phyloP scores from a whole-genome alignment of 805 yeast species.

The Hanseniaspora nectarophila region DNA sequence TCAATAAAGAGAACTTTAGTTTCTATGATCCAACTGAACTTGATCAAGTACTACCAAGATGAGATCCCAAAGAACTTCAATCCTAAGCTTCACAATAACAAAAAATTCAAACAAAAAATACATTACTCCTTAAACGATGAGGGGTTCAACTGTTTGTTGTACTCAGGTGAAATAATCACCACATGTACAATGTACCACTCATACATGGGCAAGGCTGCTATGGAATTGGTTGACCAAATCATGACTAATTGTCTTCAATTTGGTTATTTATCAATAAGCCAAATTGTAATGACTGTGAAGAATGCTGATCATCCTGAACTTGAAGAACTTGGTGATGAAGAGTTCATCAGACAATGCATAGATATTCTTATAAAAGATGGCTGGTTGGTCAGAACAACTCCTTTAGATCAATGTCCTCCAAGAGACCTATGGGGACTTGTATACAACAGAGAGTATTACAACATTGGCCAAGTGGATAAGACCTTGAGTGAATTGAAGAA shows the following conservation, averaged over 20 bases:
- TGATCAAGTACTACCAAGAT: constrained; percentile 40
- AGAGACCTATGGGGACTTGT: constrained; percentile 33
- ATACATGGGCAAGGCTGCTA: constrained; percentile 14
- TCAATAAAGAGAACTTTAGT: constrained; percentile 57
- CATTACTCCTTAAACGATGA: constrained; percentile 51
- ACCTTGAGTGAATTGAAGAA: constrained; percentile 45
- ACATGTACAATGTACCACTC: constrained; percentile 35
- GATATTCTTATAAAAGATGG: constrained; percentile 35
- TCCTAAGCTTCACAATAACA: constrained; percentile 9
- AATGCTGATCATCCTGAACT: not conserved
- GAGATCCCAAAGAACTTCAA: constrained; percentile 12
- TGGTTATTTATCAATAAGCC: constrained; percentile 5
- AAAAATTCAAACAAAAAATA: constrained; percentile 23
- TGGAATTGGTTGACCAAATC: constrained; percentile 18
- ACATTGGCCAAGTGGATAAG: constrained; percentile 29
- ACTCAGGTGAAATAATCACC: constrained; percentile 64
- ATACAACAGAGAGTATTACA: constrained; percentile 32
- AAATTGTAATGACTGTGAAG: constrained; percentile 13
- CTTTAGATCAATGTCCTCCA: constrained; percentile 28
- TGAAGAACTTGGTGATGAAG: constrained; percentile 1
- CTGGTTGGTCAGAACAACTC: constrained; percentile 40
- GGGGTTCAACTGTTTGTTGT: constrained; percentile 53
- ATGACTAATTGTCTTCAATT: constrained; percentile 13
- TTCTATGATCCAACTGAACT: constrained; percentile 64
- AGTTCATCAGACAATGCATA: constrained; percentile 18